Percentiles rank a stretch among this genome's conserved stretches.
Evolutionary conservation across 2,329 filamentous ascomycete species (phyloP).

Genomic region (Hymenoscyphus linearis): DNA sequence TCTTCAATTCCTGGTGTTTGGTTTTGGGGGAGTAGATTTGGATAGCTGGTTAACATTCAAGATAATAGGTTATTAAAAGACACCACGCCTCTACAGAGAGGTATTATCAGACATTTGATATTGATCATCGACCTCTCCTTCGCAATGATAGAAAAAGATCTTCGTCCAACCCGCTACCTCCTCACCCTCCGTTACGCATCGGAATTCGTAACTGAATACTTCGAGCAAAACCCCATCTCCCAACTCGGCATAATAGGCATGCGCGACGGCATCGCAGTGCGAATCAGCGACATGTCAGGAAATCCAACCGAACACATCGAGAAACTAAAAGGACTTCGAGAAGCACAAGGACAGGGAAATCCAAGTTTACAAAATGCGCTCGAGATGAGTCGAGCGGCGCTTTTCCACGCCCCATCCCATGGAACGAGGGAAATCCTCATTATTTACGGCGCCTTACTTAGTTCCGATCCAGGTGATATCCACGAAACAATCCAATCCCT

Average conservation of each 20-base stretch:
- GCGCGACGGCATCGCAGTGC: slow-evolving; percentile 81
- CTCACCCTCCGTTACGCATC: slow-evolving; percentile 77
- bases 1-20: not conserved
- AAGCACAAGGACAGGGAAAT: slow-evolving; percentile 65
- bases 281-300: slow-evolving; percentile 84
- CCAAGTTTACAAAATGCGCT: slow-evolving; percentile 89
- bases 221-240: slow-evolving; percentile 97
- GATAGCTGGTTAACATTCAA: not conserved
- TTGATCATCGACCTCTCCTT: slow-evolving; percentile 87
- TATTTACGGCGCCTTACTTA: slow-evolving; percentile 84
- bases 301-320: slow-evolving; percentile 86
- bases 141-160: slow-evolving; percentile 92
- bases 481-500: slow-evolving; percentile 80
- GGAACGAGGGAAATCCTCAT: slow-evolving; percentile 91
- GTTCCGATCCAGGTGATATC: slow-evolving; percentile 91
- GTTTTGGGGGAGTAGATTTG: not conserved
- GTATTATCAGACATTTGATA: slow-evolving; percentile 94
- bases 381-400: slow-evolving; percentile 85
- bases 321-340: slow-evolving; percentile 61
- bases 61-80: slow-evolving; percentile 73
- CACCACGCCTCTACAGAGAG: slow-evolving; percentile 89
- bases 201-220: slow-evolving; percentile 89
- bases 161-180: slow-evolving; percentile 81
- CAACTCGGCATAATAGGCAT: slow-evolving; percentile 91
- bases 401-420: slow-evolving; percentile 91